Conservation (phyloP, 192 early-diverging fungal species). For the Rhizophagus sp. region DNA sequence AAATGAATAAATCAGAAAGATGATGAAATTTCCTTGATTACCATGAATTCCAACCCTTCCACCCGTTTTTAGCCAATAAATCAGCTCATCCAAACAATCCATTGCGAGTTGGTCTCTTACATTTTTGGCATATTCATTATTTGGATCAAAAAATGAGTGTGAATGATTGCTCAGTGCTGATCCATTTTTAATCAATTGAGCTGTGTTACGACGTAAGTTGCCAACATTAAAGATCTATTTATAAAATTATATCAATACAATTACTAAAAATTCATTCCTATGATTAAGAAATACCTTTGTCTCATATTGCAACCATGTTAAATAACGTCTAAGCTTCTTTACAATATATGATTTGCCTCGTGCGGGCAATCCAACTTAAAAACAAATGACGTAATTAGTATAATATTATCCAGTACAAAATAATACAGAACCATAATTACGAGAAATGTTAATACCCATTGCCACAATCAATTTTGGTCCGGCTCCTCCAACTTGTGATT, state of each 20-base stretch:
- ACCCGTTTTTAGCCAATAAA: slow-evolving; percentile 85
- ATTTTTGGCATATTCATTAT: slow-evolving; percentile 74
- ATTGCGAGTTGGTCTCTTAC: slow-evolving; percentile 87
- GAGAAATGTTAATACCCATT: slow-evolving; percentile 63
- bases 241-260: slow-evolving; percentile 15
- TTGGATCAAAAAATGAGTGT: slow-evolving; percentile 91
- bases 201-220: slow-evolving; percentile 79
- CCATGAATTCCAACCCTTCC: slow-evolving; percentile 86
- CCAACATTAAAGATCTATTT: slow-evolving; percentile 92
- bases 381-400: neutral
- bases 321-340: slow-evolving; percentile 92
- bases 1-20: slow-evolving; percentile 1
- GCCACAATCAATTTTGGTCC: slow-evolving; percentile 92
- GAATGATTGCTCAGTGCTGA: slow-evolving; percentile 56
- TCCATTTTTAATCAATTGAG: slow-evolving; percentile 46
- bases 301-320: slow-evolving; percentile 78
- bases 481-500: neutral
- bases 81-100: slow-evolving; percentile 88
- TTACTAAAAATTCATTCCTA: neutral
- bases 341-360: slow-evolving; percentile 95
- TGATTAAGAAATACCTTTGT: slow-evolving; percentile 58
- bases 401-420: no score
- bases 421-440: neutral
- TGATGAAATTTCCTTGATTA: slow-evolving; percentile 5
- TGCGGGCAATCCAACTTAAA: slow-evolving; percentile 86